Percentiles rank a stretch among this genome's conserved stretches.
Evolutionary conservation across 208 protist species (phyloP).

Genomic region (Wallacemonas sp.): DNA sequence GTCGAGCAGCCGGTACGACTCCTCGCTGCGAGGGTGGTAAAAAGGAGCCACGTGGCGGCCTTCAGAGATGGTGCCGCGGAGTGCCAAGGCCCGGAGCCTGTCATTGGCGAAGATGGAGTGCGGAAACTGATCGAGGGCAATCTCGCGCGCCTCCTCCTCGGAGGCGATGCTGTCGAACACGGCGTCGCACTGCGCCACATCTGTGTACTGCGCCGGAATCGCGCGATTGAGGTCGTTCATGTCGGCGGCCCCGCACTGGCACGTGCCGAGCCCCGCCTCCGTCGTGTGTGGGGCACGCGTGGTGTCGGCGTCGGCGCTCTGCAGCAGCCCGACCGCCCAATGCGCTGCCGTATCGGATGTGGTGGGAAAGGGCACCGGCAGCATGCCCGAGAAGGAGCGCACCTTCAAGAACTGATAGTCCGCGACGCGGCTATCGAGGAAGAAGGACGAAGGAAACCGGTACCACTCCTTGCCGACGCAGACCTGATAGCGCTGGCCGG

Average conservation of each 20-base stretch:
- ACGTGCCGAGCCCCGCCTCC: constrained; percentile 23
- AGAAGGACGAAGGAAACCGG: constrained; percentile 93
- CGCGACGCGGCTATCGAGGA: constrained; percentile 58
- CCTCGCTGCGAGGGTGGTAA: constrained; percentile 24
- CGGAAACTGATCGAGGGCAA: constrained; percentile 25
- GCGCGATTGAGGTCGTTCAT: constrained; percentile 62
- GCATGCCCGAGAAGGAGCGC: constrained; percentile 28
- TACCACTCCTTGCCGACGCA: constrained; percentile 96
- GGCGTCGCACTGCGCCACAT: constrained; percentile 48
- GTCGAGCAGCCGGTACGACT: constrained; percentile 41
- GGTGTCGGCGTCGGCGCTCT: background rate
- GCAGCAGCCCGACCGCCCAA: background rate
- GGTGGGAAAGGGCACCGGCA: constrained; percentile 42
- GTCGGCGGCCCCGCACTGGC: constrained; percentile 32
- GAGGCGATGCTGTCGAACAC: constrained; percentile 41
- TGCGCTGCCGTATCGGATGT: background rate
- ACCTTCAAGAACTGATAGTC: constrained; percentile 53
- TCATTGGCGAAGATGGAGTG: constrained; percentile 24
- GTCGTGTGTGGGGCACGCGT: background rate
- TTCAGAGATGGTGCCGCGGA: background rate
- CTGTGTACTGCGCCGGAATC: constrained; percentile 58
- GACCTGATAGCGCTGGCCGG: constrained; percentile 41
- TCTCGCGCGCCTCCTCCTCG: background rate
- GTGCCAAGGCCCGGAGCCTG: background rate
- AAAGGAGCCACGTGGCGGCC: constrained; percentile 14